phyloP scores from a whole-genome alignment of 2,329 filamentous ascomycete species.

The Didymella sp. region DNA sequence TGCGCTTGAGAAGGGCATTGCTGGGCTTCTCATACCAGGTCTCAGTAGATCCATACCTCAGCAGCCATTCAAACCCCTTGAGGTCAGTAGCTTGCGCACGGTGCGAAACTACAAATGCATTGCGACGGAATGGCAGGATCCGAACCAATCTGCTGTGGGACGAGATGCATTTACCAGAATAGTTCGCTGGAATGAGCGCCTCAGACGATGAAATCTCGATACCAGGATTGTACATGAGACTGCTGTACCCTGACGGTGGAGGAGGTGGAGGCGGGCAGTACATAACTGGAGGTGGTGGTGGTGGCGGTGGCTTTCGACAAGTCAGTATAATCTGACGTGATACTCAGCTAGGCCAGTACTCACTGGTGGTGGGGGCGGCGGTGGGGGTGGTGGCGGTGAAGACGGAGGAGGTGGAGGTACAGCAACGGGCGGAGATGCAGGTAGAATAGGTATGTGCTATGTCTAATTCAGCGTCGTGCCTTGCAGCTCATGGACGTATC shows the following conservation, averaged over 20 bases:
- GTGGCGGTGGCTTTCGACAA: conserved; percentile 17
- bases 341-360: neutral
- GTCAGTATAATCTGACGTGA: neutral
- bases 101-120: conserved; percentile 34
- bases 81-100: conserved; percentile 34
- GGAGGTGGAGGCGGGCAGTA: conserved; percentile 12
- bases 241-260: neutral
- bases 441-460: neutral
- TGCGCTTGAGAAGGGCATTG: conserved; percentile 20
- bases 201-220: conserved; percentile 23
- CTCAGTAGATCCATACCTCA: conserved; percentile 34
- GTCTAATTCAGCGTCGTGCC: neutral
- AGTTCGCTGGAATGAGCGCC: conserved; percentile 31
- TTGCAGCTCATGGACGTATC: accelerated
- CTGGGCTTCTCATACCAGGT: conserved; percentile 43
- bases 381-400: neutral
- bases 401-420: conserved; percentile 13
- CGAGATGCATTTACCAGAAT: conserved; percentile 26
- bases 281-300: conserved; percentile 13
- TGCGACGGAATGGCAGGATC: conserved; percentile 35
- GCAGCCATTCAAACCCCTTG: conserved; percentile 39
- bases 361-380: conserved; percentile 15
- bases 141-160: conserved; percentile 28
- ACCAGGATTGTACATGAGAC: conserved; percentile 1
- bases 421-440: neutral